phyloP scores from a whole-genome alignment of 768 basidiomycete genomes.

The Mycena venus region DNA sequence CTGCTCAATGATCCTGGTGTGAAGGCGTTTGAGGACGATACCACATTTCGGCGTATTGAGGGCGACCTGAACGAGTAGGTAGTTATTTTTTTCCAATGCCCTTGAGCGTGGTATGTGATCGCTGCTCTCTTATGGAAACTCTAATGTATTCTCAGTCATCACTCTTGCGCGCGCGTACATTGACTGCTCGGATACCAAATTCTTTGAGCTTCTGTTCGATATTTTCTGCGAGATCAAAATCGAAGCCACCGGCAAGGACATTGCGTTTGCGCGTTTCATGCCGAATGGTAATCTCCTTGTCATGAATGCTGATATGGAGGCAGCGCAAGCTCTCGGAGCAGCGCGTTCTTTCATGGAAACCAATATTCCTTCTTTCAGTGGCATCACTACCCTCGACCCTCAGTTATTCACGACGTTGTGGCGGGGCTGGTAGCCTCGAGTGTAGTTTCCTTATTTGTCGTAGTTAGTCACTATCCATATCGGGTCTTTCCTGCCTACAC shows the following conservation, averaged over 20 bases:
- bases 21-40: slow-evolving; percentile 1
- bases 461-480: too few relatives aligned
- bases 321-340: slow-evolving; percentile 3
- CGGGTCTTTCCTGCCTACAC: too few relatives aligned
- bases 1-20: slow-evolving; percentile 8
- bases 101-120: neutral
- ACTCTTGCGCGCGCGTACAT: slow-evolving; percentile 18
- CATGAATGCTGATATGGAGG: slow-evolving; percentile 25
- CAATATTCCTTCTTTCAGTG: neutral
- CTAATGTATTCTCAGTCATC: neutral
- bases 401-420: neutral
- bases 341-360: neutral
- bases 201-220: slow-evolving; percentile 14
- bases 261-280: slow-evolving; percentile 6
- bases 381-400: neutral
- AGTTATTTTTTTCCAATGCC: slow-evolving; percentile 1
- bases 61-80: slow-evolving; percentile 17
- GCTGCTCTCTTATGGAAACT: neutral
- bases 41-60: neutral
- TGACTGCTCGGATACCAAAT: neutral
- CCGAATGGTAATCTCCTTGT: slow-evolving; percentile 16
- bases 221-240: neutral
- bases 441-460: too few relatives aligned
- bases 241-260: slow-evolving; percentile 9
- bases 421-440: too few relatives aligned